A percentile compares a stretch with the other conserved stretches of the same genome.
phyloP scores from a whole-genome alignment of 2,329 filamentous ascomycete genomes.

The Septoria petroselini region DNA sequence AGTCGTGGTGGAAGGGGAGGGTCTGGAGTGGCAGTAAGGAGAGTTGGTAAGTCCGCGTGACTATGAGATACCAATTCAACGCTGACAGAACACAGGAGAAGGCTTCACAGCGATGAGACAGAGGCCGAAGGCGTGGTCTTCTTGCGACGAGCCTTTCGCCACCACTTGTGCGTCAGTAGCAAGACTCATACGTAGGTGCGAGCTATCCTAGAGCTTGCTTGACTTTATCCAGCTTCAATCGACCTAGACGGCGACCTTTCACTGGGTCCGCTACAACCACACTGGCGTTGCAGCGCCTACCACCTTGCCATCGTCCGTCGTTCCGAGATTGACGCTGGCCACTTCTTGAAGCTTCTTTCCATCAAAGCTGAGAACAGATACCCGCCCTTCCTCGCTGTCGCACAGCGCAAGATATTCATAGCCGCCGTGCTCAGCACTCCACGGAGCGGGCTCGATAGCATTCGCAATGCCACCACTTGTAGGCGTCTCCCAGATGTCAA shows the following conservation, averaged over 20 bases:
- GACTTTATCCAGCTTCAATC: background rate
- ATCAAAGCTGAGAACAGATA: constrained; percentile 37
- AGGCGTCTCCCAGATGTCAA: constrained; percentile 38
- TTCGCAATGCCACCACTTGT: constrained; percentile 39
- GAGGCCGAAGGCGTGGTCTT: constrained; percentile 14
- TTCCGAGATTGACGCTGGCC: constrained; percentile 32
- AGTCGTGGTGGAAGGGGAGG: constrained; percentile 1
- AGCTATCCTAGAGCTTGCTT: constrained; percentile 15
- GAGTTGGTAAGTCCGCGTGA: constrained; percentile 2
- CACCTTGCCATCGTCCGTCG: constrained; percentile 33
- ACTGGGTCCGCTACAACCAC: constrained; percentile 29
- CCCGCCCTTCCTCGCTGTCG: constrained; percentile 37
- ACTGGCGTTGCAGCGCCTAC: constrained; percentile 38
- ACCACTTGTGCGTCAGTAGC: constrained; percentile 8
- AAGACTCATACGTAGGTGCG: constrained; percentile 13
- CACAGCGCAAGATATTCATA: constrained; percentile 38
- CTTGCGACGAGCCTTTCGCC: constrained; percentile 9
- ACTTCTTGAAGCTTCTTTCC: constrained; percentile 34
- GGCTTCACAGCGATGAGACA: constrained; percentile 10
- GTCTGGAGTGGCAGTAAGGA: constrained; percentile 11
- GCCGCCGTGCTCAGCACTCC: constrained; percentile 20
- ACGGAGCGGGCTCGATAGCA: constrained; percentile 38
- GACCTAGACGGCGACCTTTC: constrained; percentile 4
- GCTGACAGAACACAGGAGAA: constrained; percentile 4
- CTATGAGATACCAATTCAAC: background rate